phyloP scores from a whole-genome alignment of 2,329 filamentous ascomycete genomes.

The Aspergillus jensenii region DNA sequence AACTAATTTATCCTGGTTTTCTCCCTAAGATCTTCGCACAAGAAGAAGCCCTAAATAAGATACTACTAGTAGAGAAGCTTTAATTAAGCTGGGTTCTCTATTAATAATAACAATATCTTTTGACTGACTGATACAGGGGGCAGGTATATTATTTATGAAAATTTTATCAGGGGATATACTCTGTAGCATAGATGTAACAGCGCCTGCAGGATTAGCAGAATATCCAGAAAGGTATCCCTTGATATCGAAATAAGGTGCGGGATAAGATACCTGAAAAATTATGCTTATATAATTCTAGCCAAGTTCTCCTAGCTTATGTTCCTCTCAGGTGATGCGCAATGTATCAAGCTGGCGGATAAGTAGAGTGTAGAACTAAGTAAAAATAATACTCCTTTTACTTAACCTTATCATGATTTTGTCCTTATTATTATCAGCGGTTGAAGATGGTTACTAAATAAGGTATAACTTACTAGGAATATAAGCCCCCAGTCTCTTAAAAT shows the following conservation, averaged over 20 bases:
- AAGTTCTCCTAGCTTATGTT: not conserved
- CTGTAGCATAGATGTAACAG: not conserved
- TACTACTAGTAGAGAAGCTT: not conserved
- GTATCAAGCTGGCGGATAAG: not conserved
- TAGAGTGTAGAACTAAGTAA: not conserved
- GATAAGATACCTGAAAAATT: not conserved
- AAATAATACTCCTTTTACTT: not conserved
- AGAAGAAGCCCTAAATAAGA: not conserved
- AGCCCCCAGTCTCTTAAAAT: not conserved
- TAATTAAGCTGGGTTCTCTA: not conserved
- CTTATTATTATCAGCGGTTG: not conserved
- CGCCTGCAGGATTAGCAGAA: not conserved
- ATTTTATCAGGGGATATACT: not conserved
- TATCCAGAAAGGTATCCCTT: not conserved
- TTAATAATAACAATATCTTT: not conserved
- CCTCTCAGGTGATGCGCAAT: not conserved
- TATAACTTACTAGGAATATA: not conserved
- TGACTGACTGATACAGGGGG: not conserved
- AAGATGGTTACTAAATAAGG: not conserved
- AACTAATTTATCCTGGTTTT: not conserved
- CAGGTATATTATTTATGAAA: not conserved
- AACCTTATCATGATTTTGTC: not conserved
- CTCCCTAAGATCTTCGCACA: not conserved
- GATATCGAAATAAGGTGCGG: not conserved
- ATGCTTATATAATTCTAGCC: not conserved